phyloP scores from a whole-genome alignment of 139 green algal genomes.

The Coelastrella sp. region DNA sequence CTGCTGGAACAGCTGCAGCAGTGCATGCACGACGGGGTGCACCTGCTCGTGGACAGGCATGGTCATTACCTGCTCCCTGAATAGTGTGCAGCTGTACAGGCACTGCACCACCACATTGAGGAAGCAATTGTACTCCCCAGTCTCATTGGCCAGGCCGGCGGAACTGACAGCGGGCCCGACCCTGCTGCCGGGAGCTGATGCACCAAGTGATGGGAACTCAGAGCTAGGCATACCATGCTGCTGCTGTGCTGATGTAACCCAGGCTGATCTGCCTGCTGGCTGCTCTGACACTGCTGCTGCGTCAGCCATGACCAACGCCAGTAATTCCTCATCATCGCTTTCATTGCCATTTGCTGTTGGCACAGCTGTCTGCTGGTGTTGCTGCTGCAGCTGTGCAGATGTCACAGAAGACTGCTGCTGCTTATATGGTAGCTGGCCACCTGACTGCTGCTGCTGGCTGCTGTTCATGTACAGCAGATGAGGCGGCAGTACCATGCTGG shows the following conservation, averaged over 20 bases:
- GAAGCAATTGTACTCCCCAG: conserved; percentile 93
- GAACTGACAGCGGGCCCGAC: not conserved
- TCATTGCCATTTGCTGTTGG: conserved; percentile 18
- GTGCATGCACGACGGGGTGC: conserved; percentile 63
- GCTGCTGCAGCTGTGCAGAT: not conserved
- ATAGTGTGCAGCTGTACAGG: conserved; percentile 65
- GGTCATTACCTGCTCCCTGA: conserved; percentile 44
- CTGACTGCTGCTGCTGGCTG: not conserved
- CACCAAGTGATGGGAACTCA: not conserved
- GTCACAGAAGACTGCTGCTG: not conserved
- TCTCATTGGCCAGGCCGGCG: conserved; percentile 69
- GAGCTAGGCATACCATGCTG: not conserved
- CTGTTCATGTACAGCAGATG: not conserved
- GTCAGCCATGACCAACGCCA: not conserved
- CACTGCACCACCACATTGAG: conserved; percentile 92
- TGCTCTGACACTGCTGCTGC: conserved; percentile 13
- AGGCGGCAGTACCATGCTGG: not conserved
- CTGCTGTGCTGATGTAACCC: not conserved
- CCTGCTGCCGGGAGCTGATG: not conserved
- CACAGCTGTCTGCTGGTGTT: conserved; percentile 18
- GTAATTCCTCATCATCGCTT: conserved; percentile 15
- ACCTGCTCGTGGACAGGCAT: not conserved
- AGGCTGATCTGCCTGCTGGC: not conserved
- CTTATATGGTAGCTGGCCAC: not conserved
- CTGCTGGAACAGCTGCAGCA: conserved; percentile 67